Percentiles rank a stretch among this genome's conserved stretches.
Conservation (phyloP, 306 rosid genomes). For the Quercus engelmannii region DNA sequence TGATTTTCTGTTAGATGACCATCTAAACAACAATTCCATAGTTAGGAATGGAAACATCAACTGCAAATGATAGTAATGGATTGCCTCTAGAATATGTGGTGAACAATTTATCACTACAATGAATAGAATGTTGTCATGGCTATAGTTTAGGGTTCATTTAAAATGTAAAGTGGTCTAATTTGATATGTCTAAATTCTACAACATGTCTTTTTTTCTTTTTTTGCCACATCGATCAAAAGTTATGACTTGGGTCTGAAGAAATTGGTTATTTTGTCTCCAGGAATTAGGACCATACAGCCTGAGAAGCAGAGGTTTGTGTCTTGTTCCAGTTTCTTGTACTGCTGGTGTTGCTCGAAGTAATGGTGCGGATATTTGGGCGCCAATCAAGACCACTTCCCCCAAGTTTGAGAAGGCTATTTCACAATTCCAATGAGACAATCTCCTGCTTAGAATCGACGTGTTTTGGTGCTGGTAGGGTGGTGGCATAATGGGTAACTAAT, state of each 20-base stretch:
- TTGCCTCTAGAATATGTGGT: no score
- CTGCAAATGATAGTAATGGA: no score
- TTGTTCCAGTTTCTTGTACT: conserved; percentile 73
- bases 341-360: conserved; percentile 86
- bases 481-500: conserved; percentile 16
- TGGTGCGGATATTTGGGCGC: conserved; percentile 99
- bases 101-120: no score
- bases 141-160: not conserved
- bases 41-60: no score
- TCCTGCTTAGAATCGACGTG: conserved; percentile 23
- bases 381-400: conserved; percentile 68
- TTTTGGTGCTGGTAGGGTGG: conserved; percentile 23
- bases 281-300: conserved; percentile 63
- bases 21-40: not conserved
- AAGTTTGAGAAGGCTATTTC: conserved; percentile 40
- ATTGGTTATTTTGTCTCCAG: conserved; percentile 32
- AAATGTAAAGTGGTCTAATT: no score
- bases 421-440: conserved; percentile 43
- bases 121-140: not conserved
- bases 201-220: not conserved
- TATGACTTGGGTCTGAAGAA: not conserved
- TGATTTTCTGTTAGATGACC: not conserved
- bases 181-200: no score
- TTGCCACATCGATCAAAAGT: not conserved
- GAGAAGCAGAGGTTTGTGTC: conserved; percentile 83